Evolutionary conservation across 192 early-diverging fungal species (phyloP).

Genomic region (Pilobolus umbonatus): DNA sequence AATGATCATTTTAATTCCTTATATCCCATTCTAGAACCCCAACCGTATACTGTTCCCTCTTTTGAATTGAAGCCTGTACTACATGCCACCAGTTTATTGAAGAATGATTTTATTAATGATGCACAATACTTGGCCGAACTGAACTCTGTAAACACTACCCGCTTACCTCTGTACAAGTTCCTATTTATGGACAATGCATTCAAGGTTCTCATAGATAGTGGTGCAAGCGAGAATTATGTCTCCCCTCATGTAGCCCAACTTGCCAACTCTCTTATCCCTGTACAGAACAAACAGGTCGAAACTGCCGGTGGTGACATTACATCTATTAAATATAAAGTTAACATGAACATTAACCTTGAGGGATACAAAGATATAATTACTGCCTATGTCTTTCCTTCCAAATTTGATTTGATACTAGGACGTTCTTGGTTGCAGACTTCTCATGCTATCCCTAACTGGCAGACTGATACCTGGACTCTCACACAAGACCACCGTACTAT

Average conservation of each 20-base stretch:
- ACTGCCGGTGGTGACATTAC: not conserved
- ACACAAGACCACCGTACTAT: no score
- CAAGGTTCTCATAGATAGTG: not conserved
- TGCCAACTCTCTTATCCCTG: not conserved
- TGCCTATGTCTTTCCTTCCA: conserved; percentile 1
- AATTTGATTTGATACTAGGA: conserved; percentile 8
- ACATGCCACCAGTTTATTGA: not conserved
- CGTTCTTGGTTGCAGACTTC: no score
- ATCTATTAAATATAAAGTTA: not conserved
- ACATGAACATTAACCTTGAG: not conserved
- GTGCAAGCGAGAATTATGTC: conserved; percentile 16
- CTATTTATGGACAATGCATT: not conserved
- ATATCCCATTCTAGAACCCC: not conserved
- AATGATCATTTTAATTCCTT: not conserved
- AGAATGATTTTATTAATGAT: not conserved
- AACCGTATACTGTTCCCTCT: no score
- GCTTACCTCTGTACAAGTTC: not conserved
- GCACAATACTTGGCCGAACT: not conserved
- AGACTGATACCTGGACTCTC: no score
- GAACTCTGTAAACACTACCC: not conserved
- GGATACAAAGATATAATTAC: not conserved
- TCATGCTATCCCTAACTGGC: no score
- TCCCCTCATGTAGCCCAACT: not conserved
- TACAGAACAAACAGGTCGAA: not conserved
- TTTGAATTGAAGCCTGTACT: not conserved